Conservation (phyloP, 257 asterid species). For the Rhazya stricta region DNA sequence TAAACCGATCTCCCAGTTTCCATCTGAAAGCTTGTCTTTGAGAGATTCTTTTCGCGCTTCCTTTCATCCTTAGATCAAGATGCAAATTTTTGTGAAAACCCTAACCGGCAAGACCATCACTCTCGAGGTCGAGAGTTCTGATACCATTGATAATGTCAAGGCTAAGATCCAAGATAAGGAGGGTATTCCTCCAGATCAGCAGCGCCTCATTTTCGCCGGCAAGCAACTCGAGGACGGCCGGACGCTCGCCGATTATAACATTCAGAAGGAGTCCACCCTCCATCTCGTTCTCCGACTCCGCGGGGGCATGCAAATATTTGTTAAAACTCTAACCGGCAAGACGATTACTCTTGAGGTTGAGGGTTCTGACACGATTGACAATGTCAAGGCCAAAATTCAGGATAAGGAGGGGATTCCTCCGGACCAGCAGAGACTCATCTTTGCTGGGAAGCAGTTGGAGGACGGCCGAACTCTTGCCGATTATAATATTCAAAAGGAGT, state of each 20-base stretch:
- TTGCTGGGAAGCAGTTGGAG: constrained; percentile 19
- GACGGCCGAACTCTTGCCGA: constrained; percentile 19
- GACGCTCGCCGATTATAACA: constrained; percentile 14
- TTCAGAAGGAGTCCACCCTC: constrained; percentile 18
- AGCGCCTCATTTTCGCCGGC: constrained; percentile 17
- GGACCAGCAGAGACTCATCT: constrained; percentile 12
- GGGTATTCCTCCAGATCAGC: constrained; percentile 17
- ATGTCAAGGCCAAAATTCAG: constrained; percentile 15
- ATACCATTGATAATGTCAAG: constrained; percentile 15
- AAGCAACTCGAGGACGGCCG: constrained; percentile 18
- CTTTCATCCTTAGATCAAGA: not conserved
- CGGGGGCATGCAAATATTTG: constrained; percentile 22
- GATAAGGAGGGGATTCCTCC: constrained; percentile 22
- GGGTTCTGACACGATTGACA: constrained; percentile 16
- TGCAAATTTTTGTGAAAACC: constrained; percentile 40
- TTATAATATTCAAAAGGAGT: constrained; percentile 16
- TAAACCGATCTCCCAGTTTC: too few relatives aligned
- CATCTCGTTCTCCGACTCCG: constrained; percentile 18
- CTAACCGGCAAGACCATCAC: constrained; percentile 33
- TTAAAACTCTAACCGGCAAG: constrained; percentile 18
- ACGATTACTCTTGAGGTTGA: constrained; percentile 17
- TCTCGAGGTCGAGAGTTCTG: constrained; percentile 20
- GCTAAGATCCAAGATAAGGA: constrained; percentile 19
- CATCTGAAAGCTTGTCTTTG: too few relatives aligned
- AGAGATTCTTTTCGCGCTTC: not conserved